Evolutionary conservation across 2,329 filamentous ascomycete species (phyloP).

Genomic region (Pseudocercospora pini-densiflorae): DNA sequence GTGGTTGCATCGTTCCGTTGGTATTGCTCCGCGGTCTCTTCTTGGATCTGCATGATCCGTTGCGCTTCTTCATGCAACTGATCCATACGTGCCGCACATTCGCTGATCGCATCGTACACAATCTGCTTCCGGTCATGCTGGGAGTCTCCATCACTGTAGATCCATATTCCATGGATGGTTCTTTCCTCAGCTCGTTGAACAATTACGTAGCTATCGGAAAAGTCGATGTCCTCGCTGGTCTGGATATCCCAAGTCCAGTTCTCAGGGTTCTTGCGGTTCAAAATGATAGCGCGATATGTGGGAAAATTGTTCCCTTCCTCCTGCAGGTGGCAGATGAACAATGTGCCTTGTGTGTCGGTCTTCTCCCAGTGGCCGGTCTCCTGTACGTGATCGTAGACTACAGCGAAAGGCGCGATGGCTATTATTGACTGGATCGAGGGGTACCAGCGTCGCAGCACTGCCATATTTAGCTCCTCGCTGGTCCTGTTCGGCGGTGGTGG

Average conservation of each 20-base stretch:
- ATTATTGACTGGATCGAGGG: constrained; percentile 74
- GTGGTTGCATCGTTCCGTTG: background rate
- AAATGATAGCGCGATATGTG: constrained; percentile 51
- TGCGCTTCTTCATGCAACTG: constrained; percentile 1
- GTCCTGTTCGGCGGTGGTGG: constrained; percentile 61
- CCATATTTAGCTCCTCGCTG: constrained; percentile 85
- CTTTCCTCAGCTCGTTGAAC: constrained; percentile 51
- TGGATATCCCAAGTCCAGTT: constrained; percentile 52
- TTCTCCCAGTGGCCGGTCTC: constrained; percentile 78
- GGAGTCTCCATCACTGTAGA: constrained; percentile 65
- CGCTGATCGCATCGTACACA: constrained; percentile 59
- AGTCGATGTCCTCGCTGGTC: constrained; percentile 50
- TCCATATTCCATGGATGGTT: constrained; percentile 65
- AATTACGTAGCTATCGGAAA: constrained; percentile 64
- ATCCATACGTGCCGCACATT: constrained; percentile 55
- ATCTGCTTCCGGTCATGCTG: constrained; percentile 48
- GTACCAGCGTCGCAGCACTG: constrained; percentile 80
- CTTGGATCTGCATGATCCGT: constrained; percentile 30
- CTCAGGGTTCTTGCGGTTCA: constrained; percentile 54
- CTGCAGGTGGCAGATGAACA: constrained; percentile 78
- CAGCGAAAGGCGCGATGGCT: constrained; percentile 81
- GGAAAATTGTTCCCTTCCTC: constrained; percentile 41
- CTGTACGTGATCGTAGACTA: constrained; percentile 79
- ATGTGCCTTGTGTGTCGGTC: constrained; percentile 78
- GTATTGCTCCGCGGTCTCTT: constrained; percentile 30